A percentile compares a stretch with the other conserved stretches of the same genome.
Evolutionary conservation across 2,329 filamentous ascomycete species (phyloP).

Genomic region (Cladosporium sp.): DNA sequence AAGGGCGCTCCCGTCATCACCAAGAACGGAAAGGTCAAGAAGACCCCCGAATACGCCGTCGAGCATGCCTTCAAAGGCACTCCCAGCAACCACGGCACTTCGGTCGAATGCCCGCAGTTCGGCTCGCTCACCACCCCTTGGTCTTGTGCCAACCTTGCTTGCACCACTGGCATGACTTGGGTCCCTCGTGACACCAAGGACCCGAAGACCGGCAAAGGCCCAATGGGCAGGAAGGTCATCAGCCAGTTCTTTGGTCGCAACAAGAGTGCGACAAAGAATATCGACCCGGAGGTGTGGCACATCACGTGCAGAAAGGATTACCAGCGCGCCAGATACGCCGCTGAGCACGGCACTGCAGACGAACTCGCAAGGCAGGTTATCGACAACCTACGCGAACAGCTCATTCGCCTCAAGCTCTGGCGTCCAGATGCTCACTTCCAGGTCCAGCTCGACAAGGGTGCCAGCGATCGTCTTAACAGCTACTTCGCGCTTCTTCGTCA

Average conservation of each 20-base stretch:
- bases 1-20: slow-evolving; percentile 11
- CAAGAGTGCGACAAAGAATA: slow-evolving; percentile 71
- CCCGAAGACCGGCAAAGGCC: slow-evolving; percentile 17
- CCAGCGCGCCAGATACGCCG: slow-evolving; percentile 54
- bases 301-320: slow-evolving; percentile 81
- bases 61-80: slow-evolving; percentile 8
- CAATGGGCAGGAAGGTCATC: slow-evolving; percentile 64
- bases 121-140: slow-evolving; percentile 20
- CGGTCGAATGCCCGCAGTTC: slow-evolving; percentile 4
- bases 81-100: slow-evolving; percentile 14
- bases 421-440: slow-evolving; percentile 33
- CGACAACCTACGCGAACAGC: slow-evolving; percentile 27
- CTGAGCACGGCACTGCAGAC: slow-evolving; percentile 19
- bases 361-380: slow-evolving; percentile 17
- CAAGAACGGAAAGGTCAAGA: slow-evolving; percentile 19
- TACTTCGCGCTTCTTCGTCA: slow-evolving; percentile 27
- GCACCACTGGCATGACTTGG: slow-evolving; percentile 27
- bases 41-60: slow-evolving; percentile 15
- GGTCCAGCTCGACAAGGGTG: slow-evolving; percentile 30
- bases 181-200: slow-evolving; percentile 19
- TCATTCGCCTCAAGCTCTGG: slow-evolving; percentile 33
- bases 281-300: slow-evolving; percentile 71
- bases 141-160: slow-evolving; percentile 26
- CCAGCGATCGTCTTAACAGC: slow-evolving; percentile 25
- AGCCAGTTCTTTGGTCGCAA: slow-evolving; percentile 83